Evolutionary conservation across 352 stramenopile species (phyloP).

Genomic region (Nannochloropsis limnetica): DNA sequence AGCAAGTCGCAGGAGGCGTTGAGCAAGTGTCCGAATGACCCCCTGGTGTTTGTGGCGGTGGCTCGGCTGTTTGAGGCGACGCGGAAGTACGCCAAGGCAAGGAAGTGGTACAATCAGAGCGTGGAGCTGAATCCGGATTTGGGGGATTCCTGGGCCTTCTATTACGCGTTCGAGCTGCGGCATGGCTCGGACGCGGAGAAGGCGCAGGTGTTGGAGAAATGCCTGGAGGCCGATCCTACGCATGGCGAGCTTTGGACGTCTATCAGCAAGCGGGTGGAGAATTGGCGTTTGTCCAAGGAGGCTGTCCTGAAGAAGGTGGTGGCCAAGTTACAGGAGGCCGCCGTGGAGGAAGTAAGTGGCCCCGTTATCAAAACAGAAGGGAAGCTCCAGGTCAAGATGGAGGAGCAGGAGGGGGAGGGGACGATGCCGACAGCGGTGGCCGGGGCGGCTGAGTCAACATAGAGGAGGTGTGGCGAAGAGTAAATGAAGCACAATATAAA

Average conservation of each 20-base stretch:
- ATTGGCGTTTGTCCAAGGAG: slow-evolving; percentile 53
- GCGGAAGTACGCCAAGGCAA: slow-evolving; percentile 63
- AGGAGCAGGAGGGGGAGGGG: neutral
- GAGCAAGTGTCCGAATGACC: slow-evolving; percentile 93
- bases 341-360: neutral
- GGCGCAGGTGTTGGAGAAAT: slow-evolving; percentile 49
- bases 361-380: neutral
- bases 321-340: slow-evolving; percentile 32
- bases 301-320: slow-evolving; percentile 49
- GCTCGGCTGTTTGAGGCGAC: slow-evolving; percentile 91
- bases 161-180: slow-evolving; percentile 92
- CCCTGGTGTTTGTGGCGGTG: slow-evolving; percentile 86
- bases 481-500: slow-evolving; percentile 34
- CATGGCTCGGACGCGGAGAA: slow-evolving; percentile 49
- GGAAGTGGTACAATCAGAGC: slow-evolving; percentile 93
- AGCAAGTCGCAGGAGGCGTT: slow-evolving; percentile 84
- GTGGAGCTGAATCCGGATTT: slow-evolving; percentile 85
- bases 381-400: slow-evolving; percentile 13
- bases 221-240: slow-evolving; percentile 77
- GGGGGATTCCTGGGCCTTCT: slow-evolving; percentile 92
- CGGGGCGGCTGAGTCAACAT: neutral
- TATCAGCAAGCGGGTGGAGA: slow-evolving; percentile 79
- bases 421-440: neutral
- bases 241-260: slow-evolving; percentile 86
- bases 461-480: neutral